A percentile compares a stretch with the other conserved stretches of the same genome.
Conservation (phyloP, 495 filamentous ascomycete genomes). For the Copromyces sp. region DNA sequence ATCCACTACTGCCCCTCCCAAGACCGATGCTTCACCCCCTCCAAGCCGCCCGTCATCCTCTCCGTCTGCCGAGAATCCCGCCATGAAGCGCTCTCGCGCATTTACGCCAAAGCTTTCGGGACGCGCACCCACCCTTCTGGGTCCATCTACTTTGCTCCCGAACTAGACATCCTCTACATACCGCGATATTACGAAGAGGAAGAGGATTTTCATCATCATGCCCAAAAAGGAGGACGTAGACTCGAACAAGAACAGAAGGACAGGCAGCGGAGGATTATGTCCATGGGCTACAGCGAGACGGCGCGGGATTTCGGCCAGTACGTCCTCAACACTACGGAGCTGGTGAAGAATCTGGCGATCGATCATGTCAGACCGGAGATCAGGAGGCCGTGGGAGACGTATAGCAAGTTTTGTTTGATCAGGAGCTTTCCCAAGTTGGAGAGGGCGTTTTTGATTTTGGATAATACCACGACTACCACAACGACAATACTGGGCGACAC, state of each 20-base stretch:
- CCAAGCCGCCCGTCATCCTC: conserved; percentile 31
- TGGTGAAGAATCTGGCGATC: conserved; percentile 31
- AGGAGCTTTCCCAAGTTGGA: conserved; percentile 31
- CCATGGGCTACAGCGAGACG: conserved; percentile 39
- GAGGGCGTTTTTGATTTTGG: conserved; percentile 32
- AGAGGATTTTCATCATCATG: not conserved
- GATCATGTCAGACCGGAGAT: conserved; percentile 38
- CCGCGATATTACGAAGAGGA: conserved; percentile 25
- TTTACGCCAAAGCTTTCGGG: conserved; percentile 32
- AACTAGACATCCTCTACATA: conserved; percentile 38
- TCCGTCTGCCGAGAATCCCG: conserved; percentile 36
- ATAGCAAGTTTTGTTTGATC: conserved; percentile 39
- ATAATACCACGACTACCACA: not conserved
- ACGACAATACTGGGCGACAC: not conserved
- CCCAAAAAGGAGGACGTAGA: not conserved
- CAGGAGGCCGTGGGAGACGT: conserved; percentile 43
- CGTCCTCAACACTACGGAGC: conserved; percentile 16
- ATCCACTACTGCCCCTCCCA: conserved; percentile 25
- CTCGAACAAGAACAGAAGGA: not conserved
- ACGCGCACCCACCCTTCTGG: conserved; percentile 22
- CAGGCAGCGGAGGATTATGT: not conserved
- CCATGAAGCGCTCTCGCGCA: conserved; percentile 24
- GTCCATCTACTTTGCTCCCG: conserved; percentile 34
- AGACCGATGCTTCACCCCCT: conserved; percentile 25
- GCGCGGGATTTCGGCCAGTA: conserved; percentile 28